Base-by-base conservation (phyloP, 352 stramenopile species). In the Globisporangium middletonii region DNA sequence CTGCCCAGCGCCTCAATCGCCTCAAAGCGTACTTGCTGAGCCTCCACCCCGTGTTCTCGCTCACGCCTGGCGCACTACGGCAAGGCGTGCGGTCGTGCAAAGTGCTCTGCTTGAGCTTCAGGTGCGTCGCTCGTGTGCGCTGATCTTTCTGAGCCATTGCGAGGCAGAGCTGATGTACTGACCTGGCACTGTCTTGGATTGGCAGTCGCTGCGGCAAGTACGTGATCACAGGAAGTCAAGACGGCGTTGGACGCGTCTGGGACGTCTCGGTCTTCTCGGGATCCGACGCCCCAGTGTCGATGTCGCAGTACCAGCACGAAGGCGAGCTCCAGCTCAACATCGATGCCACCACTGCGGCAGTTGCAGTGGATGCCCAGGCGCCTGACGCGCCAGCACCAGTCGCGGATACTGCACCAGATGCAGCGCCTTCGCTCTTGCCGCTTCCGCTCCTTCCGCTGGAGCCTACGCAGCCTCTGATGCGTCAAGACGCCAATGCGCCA, bases 171-270 rank as follows among this genome's bases (percentile, higher is more conserved):
- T n/a, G n/a, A 2, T 50, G 27, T n/a, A 4, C 4, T 50, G 19
- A 27, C 1, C 30, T 51, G 26, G 47, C 18, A 8, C 11, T 4
- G 30, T 12, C 42, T 52, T 43, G 41, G 42, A 41, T 33, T 35
- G 76, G 16, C 78, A 92, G 77, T 83, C 91, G 62, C 35, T 96
- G 59, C 73, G 94, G 69, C 67, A 83, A 73, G 69, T 97, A 73
- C 60, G 87, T 99, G 52, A 88, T 89, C 4, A 97, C 95, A 30
- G 96, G 94, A 6, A 89, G 88, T 7, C 89, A 98, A 69, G 95
- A 99, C 75, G 94, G 90, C 47, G 82, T 98, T 16, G 89, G 79
- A 43, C 80, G 92, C 26, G 73, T 98, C 26, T 99, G 92, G 94
- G 72, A 88, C 65, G 83, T 90, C 47, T 84, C 76, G 8, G 64